These are phyloP conservation scores for Dillenia turbinata DNA, from an alignment of 164 flowering plant species.

Conservation along the genomic window DNA sequence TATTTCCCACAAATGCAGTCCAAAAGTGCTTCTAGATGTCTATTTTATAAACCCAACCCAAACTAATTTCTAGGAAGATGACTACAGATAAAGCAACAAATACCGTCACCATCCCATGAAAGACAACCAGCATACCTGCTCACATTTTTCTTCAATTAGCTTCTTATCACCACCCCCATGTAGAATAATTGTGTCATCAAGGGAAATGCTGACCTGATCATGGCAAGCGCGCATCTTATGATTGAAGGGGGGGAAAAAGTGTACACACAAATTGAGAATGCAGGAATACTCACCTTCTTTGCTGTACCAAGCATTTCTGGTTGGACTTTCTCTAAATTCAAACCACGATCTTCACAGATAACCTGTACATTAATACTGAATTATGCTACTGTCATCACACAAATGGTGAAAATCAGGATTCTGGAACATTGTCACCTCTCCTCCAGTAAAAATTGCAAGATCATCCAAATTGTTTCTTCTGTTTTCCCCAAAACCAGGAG, in stretches of 20 bases:
- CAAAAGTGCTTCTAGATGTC: no score
- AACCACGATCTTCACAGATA: conserved; percentile 62
- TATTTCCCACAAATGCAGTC: no score
- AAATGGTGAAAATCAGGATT: not conserved
- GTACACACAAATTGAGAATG: not conserved
- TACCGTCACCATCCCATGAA: not conserved
- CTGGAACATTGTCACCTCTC: conserved; percentile 47
- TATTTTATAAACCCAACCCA: no score
- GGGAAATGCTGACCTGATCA: conserved; percentile 63
- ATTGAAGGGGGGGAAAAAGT: not conserved
- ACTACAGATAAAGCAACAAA: not conserved
- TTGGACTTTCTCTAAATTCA: conserved; percentile 53
- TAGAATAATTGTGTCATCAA: conserved; percentile 77
- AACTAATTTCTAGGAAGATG: no score
- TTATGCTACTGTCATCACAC: conserved; percentile 3
- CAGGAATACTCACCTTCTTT: conserved; percentile 49
- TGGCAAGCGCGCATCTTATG: not conserved
- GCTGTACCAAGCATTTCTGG: conserved; percentile 77
- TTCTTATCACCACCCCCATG: conserved; percentile 88
- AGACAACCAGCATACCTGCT: conserved; percentile 43
- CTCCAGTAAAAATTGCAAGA: conserved; percentile 81
- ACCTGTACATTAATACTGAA: conserved; percentile 39
- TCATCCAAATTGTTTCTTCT: conserved; percentile 77
- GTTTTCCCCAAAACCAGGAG: conserved; percentile 94
- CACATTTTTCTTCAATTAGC: conserved; percentile 84